Base-by-base conservation (phyloP, 2,329 filamentous ascomycete species). In the Diaporthe citri region DNA sequence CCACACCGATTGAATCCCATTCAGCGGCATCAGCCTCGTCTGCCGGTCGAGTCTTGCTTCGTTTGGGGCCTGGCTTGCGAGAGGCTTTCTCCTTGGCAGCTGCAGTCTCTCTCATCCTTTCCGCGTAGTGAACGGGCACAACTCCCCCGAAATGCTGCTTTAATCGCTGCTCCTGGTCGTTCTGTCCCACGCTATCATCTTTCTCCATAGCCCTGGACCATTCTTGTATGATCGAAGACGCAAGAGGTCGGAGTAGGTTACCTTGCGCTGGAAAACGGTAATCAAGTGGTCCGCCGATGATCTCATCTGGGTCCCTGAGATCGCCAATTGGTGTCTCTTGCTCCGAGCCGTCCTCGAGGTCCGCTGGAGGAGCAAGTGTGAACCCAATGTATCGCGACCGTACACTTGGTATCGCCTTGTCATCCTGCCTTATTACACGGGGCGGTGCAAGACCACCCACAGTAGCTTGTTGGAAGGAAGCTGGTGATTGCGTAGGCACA, bases 1-100 rank as follows among this genome's bases (percentile, higher is more conserved):
- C 85, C 62, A 88, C 85, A 25, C 87, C 88, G 76, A 88, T 85
- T 0, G 86, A 84, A 78, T 91, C 89, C 88, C 89, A 91, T 4
- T 84, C 85, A 34, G 87, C 87, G 34, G 86, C 88, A 74, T 87
- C 87, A 22, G 84, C 82, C 13, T 84, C 81, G 64, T 89, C 85
- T 12, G 79, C 76, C 2, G 89, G 89, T 8, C 87, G 86, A 4
- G 79, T 83, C 6, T 83, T 82, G 41, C 85, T 76, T n/a, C 87
- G 86, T 34, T 86, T 80, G 22, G 75, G 75, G 34, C 75, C 75
- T 51, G 55, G 70, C 59, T 73, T 72, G 25, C 52, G 60, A 43
- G 70, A 71, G 6, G 70, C 73, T 55, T 75, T 76, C 55, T 76
- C 74, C 69, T 76, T 76, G 28, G 69, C 73, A 56, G 75, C 62